Base-by-base conservation (phyloP, 495 filamentous ascomycete genomes). In the Cryomyces antarcticus region DNA sequence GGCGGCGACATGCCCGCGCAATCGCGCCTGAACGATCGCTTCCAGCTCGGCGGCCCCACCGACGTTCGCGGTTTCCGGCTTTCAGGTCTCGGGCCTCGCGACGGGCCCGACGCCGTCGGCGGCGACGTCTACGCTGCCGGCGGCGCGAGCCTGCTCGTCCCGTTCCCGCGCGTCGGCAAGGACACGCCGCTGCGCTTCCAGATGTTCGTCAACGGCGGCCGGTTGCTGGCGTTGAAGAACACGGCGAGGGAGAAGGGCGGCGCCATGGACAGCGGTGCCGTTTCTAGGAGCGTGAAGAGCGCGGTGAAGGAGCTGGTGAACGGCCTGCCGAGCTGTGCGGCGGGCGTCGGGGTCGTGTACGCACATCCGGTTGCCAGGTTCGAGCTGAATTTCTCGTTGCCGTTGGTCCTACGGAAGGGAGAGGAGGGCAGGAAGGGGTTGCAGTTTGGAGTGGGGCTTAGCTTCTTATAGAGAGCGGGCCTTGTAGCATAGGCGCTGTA, bases 31-130 rank as follows among this genome's bases (percentile, higher is more conserved):
- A 94, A 88, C 59, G 89, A 97, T 59, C 85, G 89, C 30, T 96
- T 97, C 67, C 72, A 79, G 41, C 82, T 97, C 34, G 89, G 89
- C 38, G 89, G 92, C 0, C 87, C 89, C 0, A 93, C 85, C 17
- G 85, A 93, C 55, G 83, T 97, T 29, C 80, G 89, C 41, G 89
- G 88, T 5, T 97, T 96, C 69, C 78, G 82, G 29, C 70, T 93
- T 33, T 77, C 73, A 17, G 92, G 92, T 4, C 67, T 96, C 10
- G 89, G 89, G 9, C 84, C 88, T 4, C 80, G 73, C 47, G 89
- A 96, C 53, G 80, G 83, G 3, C 47, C 57, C 9, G 89, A 96
- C 60, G 73, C 85, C 4, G 74, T 93, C 4, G 89, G 89, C 10
- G 89, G 89, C 4, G 89, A 97, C 58, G 63, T 92, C 6, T 96